Evolutionary conservation across 495 filamentous ascomycete genomes (phyloP).

Genomic region (Platismatia glauca): DNA sequence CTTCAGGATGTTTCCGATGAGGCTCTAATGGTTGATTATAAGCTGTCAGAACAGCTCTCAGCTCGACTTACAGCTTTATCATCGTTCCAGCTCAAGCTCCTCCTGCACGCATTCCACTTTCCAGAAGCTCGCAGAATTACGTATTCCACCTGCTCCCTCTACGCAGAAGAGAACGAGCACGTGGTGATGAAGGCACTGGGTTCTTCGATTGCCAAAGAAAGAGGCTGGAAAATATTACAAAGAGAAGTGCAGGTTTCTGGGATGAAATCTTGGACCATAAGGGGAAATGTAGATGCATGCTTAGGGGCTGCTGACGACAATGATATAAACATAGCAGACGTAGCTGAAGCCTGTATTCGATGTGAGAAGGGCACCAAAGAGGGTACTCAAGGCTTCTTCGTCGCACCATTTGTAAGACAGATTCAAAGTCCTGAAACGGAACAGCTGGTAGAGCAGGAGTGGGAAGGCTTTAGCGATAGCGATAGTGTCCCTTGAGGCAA

Average conservation of each 20-base stretch:
- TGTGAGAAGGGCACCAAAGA: conserved; percentile 71
- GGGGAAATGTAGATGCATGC: conserved; percentile 46
- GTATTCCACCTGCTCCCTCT: conserved; percentile 88
- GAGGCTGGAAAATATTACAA: conserved; percentile 68
- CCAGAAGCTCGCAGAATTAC: conserved; percentile 67
- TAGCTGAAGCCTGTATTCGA: conserved; percentile 69
- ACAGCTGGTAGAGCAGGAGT: conserved; percentile 30
- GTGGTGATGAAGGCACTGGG: conserved; percentile 64
- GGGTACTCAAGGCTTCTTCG: conserved; percentile 69
- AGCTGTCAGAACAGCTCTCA: conserved; percentile 17
- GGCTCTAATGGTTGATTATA: not conserved
- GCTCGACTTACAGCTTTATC: conserved; percentile 62
- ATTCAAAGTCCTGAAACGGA: conserved; percentile 9
- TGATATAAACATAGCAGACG: conserved; percentile 37
- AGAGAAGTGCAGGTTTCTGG: conserved; percentile 63
- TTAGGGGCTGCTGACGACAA: conserved; percentile 6
- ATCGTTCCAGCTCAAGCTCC: conserved; percentile 64
- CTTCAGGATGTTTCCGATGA: conserved; percentile 4
- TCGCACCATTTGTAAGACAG: conserved; percentile 55
- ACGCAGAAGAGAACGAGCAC: conserved; percentile 77
- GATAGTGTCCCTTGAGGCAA: not conserved
- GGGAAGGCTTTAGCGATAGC: conserved; percentile 34
- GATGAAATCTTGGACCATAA: conserved; percentile 58
- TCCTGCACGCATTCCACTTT: conserved; percentile 77
- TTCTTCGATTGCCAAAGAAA: conserved; percentile 51